Evolutionary conservation across 768 basidiomycete genomes (phyloP).

Genomic region (Suillus brevipes): DNA sequence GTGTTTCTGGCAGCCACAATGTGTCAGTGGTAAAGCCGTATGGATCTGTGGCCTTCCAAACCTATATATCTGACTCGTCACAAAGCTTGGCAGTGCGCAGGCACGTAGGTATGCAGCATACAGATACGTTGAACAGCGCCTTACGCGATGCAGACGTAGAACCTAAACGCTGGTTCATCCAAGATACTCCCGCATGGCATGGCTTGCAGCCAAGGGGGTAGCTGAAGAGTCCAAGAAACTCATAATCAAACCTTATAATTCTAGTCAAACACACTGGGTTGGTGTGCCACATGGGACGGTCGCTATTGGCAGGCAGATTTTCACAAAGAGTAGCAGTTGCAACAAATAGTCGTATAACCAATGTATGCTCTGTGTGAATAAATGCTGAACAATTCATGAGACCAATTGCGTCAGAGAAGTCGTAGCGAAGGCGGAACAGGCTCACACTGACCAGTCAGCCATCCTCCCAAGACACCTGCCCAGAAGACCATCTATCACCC

Average conservation of each 20-base stretch:
- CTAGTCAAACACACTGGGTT: not conserved
- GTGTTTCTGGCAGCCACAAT: no score
- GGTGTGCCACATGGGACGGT: not conserved
- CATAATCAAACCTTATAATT: not conserved
- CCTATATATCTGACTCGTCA: no score
- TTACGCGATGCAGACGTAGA: no score
- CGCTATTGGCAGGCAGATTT: not conserved
- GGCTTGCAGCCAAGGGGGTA: not conserved
- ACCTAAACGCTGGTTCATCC: no score
- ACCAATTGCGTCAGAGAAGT: not conserved
- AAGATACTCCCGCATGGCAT: not conserved
- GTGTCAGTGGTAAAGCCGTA: no score
- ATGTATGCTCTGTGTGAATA: not conserved
- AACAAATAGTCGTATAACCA: not conserved
- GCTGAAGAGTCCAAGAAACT: not conserved
- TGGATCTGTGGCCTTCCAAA: no score
- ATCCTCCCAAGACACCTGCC: slow-evolving; percentile 86
- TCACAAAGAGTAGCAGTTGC: not conserved
- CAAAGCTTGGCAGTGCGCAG: no score
- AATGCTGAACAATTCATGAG: not conserved
- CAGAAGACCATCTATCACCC: slow-evolving; percentile 83
- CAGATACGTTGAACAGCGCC: no score
- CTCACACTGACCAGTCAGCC: slow-evolving; percentile 20
- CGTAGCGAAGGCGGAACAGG: not conserved
- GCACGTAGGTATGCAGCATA: no score